A percentile compares a stretch with the other conserved stretches of the same genome.
Conservation (phyloP, 768 basidiomycete species). For the Termitomyces sp. region DNA sequence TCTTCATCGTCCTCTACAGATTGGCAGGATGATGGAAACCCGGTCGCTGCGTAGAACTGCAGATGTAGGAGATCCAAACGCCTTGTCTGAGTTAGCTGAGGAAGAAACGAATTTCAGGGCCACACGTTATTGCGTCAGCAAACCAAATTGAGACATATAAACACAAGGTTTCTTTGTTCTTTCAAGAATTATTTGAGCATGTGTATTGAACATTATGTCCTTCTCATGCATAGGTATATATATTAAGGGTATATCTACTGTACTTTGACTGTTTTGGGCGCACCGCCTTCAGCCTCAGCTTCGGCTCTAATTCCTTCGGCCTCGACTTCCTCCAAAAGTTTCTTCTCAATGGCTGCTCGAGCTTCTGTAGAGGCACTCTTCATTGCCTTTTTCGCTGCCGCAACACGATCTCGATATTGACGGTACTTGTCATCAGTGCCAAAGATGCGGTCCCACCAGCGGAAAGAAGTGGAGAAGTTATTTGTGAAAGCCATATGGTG, state of each 20-base stretch:
- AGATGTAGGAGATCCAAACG: slow-evolving; percentile 12
- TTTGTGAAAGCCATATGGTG: slow-evolving; percentile 96
- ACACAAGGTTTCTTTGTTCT: background rate
- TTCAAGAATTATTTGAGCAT: background rate
- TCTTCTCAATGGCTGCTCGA: slow-evolving; percentile 49
- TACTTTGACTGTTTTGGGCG: slow-evolving; percentile 28
- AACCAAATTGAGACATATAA: slow-evolving; percentile 15
- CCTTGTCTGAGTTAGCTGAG: slow-evolving; percentile 5
- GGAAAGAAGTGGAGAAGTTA: slow-evolving; percentile 92
- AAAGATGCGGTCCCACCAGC: slow-evolving; percentile 86
- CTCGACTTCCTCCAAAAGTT: slow-evolving; percentile 66
- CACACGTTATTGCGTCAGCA: slow-evolving; percentile 20
- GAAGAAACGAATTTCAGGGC: slow-evolving; percentile 16
- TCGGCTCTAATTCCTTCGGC: slow-evolving; percentile 69
- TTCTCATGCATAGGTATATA: background rate
- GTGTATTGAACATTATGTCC: background rate
- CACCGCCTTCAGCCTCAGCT: slow-evolving; percentile 40
- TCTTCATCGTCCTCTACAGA: slow-evolving; percentile 75
- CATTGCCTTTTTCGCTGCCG: slow-evolving; percentile 53
- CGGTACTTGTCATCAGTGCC: slow-evolving; percentile 91
- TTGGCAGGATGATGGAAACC: slow-evolving; percentile 27
- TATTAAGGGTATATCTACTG: slow-evolving; percentile 21
- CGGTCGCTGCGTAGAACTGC: slow-evolving; percentile 6
- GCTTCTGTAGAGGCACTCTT: slow-evolving; percentile 51
- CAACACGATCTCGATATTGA: slow-evolving; percentile 66